Percentiles rank a stretch among this genome's conserved stretches.
Evolutionary conservation across 495 filamentous ascomycete species (phyloP).

Genomic region (Tuber magnatum): DNA sequence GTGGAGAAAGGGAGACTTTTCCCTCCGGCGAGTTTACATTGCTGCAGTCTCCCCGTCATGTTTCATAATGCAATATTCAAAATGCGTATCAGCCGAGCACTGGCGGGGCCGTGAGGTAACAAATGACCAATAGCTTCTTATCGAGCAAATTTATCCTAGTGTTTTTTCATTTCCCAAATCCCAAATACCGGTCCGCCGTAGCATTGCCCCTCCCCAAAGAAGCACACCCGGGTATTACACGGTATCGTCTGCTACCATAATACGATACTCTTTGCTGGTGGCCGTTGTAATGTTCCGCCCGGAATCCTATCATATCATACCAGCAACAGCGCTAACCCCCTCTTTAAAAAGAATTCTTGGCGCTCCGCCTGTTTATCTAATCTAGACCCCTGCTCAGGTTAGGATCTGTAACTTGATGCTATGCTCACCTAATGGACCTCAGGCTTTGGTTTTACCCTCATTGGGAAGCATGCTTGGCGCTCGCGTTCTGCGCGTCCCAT

Average conservation of each 20-base stretch:
- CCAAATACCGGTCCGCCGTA: not conserved
- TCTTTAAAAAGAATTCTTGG: not conserved
- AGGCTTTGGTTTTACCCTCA: not conserved
- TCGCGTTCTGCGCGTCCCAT: conserved; percentile 4
- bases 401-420: not conserved
- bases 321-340: not conserved
- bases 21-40: not conserved
- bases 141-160: not conserved
- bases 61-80: not conserved
- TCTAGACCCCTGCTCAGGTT: not conserved
- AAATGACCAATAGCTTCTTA: not conserved
- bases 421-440: not conserved
- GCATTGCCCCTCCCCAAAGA: too few relatives aligned
- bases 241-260: too few relatives aligned
- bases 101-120: not conserved
- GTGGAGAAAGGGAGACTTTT: not conserved
- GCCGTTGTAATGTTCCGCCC: not conserved
- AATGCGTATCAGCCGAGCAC: not conserved
- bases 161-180: not conserved
- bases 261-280: not conserved
- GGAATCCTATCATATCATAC: not conserved
- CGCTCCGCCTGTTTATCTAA: not conserved
- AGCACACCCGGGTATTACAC: too few relatives aligned
- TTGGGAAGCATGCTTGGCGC: not conserved
- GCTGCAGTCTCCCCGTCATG: not conserved